A percentile compares a stretch with the other conserved stretches of the same genome.
These are phyloP conservation scores for Magnusiomyces tetraspermus DNA, from an alignment of 1,139 yeast species.

Conservation along the genomic window DNA sequence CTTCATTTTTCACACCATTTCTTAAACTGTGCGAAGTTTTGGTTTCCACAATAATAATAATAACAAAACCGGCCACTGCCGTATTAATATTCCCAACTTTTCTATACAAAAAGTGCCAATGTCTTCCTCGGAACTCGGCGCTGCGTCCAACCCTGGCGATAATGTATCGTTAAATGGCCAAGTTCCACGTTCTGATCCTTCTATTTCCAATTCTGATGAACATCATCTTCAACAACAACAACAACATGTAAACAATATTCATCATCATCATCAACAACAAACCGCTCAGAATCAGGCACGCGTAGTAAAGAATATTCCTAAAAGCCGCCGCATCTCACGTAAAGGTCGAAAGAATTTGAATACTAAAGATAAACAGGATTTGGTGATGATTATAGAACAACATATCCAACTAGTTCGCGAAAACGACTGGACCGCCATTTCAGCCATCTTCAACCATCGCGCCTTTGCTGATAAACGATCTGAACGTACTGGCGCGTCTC, in stretches of 20 bases:
- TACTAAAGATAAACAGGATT: constrained; percentile 9
- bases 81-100: too few relatives aligned
- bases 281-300: background rate
- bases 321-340: constrained; percentile 9
- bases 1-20: too few relatives aligned
- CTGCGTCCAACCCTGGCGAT: too few relatives aligned
- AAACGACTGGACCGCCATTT: constrained; percentile 10
- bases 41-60: too few relatives aligned
- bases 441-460: constrained; percentile 8
- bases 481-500: constrained; percentile 10
- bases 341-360: constrained; percentile 11
- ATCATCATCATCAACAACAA: background rate
- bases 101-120: too few relatives aligned
- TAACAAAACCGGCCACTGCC: too few relatives aligned
- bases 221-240: background rate
- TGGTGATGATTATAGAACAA: constrained; percentile 7
- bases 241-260: background rate
- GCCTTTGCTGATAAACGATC: constrained; percentile 9
- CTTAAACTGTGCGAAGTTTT: too few relatives aligned
- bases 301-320: background rate
- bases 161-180: too few relatives aligned
- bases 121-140: too few relatives aligned
- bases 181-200: background rate
- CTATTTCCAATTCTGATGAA: background rate
- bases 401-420: constrained; percentile 7